Evolutionary conservation across 345 rosid species (phyloP).

Genomic region (Anacardium occidentale): DNA sequence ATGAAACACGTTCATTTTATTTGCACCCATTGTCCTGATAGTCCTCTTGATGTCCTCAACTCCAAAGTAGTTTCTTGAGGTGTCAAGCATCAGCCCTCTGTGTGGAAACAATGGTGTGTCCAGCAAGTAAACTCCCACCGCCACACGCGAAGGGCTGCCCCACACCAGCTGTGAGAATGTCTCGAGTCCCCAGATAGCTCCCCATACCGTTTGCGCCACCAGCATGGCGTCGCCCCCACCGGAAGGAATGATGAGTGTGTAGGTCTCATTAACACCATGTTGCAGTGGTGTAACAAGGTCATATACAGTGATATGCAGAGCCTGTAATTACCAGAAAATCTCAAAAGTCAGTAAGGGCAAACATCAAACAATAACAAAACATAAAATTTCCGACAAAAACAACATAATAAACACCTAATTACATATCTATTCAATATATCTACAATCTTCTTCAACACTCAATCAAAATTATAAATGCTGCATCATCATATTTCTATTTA

Average conservation of each 20-base stretch:
- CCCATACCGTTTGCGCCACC: conserved; percentile 64
- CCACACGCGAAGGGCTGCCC: conserved; percentile 50
- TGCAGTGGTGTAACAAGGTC: conserved; percentile 52
- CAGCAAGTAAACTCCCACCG: conserved; percentile 44
- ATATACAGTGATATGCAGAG: conserved; percentile 42
- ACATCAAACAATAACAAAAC: too few relatives aligned
- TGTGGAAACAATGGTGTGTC: conserved; percentile 70
- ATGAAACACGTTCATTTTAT: conserved; percentile 86
- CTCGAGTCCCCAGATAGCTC: conserved; percentile 86
- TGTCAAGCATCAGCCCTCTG: conserved; percentile 72
- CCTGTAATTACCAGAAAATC: conserved; percentile 17
- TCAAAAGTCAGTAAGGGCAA: too few relatives aligned
- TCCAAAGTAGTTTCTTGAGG: conserved; percentile 74
- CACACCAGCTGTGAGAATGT: conserved; percentile 82
- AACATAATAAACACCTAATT: too few relatives aligned
- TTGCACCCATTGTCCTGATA: conserved; percentile 63
- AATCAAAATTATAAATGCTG: too few relatives aligned
- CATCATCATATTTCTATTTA: too few relatives aligned
- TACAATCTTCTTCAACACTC: too few relatives aligned
- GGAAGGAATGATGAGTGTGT: conserved; percentile 52
- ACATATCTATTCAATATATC: too few relatives aligned
- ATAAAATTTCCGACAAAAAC: too few relatives aligned
- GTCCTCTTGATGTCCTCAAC: conserved; percentile 70
- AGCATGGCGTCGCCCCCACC: conserved; percentile 33
- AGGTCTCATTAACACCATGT: conserved; percentile 74